These are phyloP conservation scores for Allium cepa DNA, from an alignment of 106 monocot genomes.

Conservation along the genomic window DNA sequence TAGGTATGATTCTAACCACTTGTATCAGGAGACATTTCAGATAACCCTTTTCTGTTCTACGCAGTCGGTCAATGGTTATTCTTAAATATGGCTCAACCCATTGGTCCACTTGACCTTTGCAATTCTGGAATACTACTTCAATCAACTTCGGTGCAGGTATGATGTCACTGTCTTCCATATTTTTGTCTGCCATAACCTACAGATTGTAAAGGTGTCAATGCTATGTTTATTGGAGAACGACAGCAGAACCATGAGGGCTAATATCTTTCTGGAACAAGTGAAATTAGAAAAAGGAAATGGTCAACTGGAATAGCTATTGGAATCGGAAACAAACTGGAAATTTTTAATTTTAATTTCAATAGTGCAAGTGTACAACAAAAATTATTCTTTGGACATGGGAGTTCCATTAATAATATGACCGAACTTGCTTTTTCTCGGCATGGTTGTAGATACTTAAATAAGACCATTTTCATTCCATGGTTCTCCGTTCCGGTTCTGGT, in stretches of 20 bases:
- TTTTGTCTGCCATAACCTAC: constrained; percentile 92
- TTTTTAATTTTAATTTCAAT: too few species aligned
- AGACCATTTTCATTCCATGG: too few species aligned
- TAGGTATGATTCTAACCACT: constrained; percentile 52
- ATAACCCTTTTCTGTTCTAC: constrained; percentile 53
- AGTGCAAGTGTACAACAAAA: too few species aligned
- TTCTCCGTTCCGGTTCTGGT: too few species aligned
- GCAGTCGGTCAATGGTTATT: constrained; percentile 75
- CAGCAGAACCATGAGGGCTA: background rate
- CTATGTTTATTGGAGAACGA: background rate
- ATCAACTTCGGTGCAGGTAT: constrained; percentile 96
- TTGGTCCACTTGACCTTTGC: constrained; percentile 97
- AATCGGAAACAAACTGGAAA: too few species aligned
- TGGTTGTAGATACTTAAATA: too few species aligned
- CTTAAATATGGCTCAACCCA: constrained; percentile 97
- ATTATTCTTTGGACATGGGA: too few species aligned
- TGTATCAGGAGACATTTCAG: constrained; percentile 78
- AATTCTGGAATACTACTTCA: constrained; percentile 95
- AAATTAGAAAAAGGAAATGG: background rate
- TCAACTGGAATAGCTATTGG: background rate
- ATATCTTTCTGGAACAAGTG: background rate
- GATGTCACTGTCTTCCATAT: constrained; percentile 89
- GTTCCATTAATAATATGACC: too few species aligned
- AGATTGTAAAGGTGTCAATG: constrained; percentile 4
- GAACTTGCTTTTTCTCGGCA: too few species aligned